A percentile compares a stretch with the other conserved stretches of the same genome.
phyloP scores from a whole-genome alignment of 306 rosid species.

The Glycyrrhiza uralensis region DNA sequence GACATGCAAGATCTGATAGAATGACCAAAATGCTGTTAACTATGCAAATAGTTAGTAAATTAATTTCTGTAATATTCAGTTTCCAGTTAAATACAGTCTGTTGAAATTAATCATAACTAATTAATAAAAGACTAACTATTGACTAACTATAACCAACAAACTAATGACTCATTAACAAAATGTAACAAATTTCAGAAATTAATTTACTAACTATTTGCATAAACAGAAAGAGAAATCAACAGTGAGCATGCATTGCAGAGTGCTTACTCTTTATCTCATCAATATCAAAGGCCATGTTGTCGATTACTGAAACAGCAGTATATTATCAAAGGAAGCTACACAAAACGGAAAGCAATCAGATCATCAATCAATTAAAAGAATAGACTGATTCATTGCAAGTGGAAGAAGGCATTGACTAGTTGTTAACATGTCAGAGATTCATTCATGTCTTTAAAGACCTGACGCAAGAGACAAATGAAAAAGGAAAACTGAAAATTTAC shows the following conservation, averaged over 20 bases:
- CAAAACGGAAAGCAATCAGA: constrained; percentile 8
- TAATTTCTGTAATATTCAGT: too few species aligned
- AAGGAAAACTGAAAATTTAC: background rate
- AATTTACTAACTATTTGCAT: too few species aligned
- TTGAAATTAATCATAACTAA: too few species aligned
- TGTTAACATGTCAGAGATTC: background rate
- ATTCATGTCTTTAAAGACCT: background rate
- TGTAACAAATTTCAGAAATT: too few species aligned
- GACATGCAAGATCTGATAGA: background rate
- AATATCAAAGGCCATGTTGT: constrained; percentile 69
- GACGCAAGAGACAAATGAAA: background rate
- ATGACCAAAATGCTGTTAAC: too few species aligned
- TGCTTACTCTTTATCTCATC: constrained; percentile 75
- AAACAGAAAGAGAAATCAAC: background rate
- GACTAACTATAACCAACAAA: too few species aligned
- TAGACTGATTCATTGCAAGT: background rate
- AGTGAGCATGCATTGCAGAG: background rate
- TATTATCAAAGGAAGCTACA: constrained; percentile 23
- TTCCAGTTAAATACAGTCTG: too few species aligned
- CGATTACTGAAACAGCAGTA: constrained; percentile 8
- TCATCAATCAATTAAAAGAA: background rate
- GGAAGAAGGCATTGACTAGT: background rate
- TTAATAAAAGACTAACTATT: too few species aligned
- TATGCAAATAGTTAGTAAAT: too few species aligned
- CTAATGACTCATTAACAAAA: too few species aligned